Conservation (phyloP, 495 filamentous ascomycete genomes). For the Aspergillus biplanus region DNA sequence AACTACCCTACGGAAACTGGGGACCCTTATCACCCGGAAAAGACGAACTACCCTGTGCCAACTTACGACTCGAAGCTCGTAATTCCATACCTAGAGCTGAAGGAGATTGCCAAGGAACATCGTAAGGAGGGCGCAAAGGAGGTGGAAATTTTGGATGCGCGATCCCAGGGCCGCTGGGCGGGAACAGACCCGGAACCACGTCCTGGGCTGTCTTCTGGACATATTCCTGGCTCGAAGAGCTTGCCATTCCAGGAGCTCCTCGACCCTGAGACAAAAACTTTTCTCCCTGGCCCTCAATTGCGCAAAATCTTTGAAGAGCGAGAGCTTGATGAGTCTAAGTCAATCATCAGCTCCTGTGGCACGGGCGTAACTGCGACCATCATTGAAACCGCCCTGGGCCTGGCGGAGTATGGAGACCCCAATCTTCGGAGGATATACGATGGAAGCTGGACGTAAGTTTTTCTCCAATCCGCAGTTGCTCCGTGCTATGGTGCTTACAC, state of each 20-base stretch:
- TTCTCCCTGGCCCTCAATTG: conserved; percentile 73
- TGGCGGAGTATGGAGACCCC: conserved; percentile 72
- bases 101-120: conserved; percentile 70
- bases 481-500: conserved; percentile 23
- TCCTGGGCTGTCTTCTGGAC: conserved; percentile 83
- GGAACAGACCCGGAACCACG: conserved; percentile 88
- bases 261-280: conserved; percentile 78
- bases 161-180: conserved; percentile 76
- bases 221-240: conserved; percentile 86
- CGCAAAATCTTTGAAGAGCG: conserved; percentile 74
- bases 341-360: conserved; percentile 88
- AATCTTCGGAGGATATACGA: conserved; percentile 82
- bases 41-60: conserved; percentile 59
- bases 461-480: conserved; percentile 4
- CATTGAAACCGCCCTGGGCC: conserved; percentile 82
- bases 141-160: conserved; percentile 88
- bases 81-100: conserved; percentile 78
- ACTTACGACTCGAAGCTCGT: conserved; percentile 58
- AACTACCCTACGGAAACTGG: conserved; percentile 80
- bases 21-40: conserved; percentile 61
- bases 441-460: conserved; percentile 95
- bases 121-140: conserved; percentile 79
- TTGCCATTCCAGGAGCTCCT: conserved; percentile 80
- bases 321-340: conserved; percentile 77
- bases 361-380: conserved; percentile 95